A percentile compares a stretch with the other conserved stretches of the same genome.
These are phyloP conservation scores for Aphanomyces cochlioides DNA, from an alignment of 352 stramenopile species.

Conservation along the genomic window DNA sequence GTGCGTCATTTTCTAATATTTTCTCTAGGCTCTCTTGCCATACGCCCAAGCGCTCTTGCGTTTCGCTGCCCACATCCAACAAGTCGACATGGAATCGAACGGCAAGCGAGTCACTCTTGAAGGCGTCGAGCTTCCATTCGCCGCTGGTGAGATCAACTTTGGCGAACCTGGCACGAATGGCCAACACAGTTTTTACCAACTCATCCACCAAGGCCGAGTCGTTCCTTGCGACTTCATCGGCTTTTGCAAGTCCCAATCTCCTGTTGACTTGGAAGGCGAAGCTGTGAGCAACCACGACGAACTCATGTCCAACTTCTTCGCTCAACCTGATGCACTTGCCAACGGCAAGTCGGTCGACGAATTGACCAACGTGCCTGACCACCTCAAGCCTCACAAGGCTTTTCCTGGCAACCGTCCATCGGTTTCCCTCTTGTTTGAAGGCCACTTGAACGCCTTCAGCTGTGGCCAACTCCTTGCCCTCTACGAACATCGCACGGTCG, in stretches of 20 bases:
- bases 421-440: constrained; percentile 93
- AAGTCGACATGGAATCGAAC: constrained; percentile 99
- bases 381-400: constrained; percentile 92
- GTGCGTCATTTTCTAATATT: neutral
- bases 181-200: constrained; percentile 99
- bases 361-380: constrained; percentile 87
- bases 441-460: constrained; percentile 93
- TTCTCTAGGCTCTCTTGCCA: constrained; percentile 72
- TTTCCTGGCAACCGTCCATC: constrained; percentile 98
- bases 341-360: constrained; percentile 94
- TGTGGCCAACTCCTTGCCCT: constrained; percentile 95
- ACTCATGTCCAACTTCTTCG: constrained; percentile 99
- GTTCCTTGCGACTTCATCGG: constrained; percentile 99
- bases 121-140: constrained; percentile 90
- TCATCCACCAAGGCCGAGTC: constrained; percentile 97
- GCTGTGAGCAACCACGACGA: constrained; percentile 98
- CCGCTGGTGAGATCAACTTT: constrained; percentile 96
- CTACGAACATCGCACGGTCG: constrained; percentile 97
- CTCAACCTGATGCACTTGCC: constrained; percentile 97
- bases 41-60: constrained; percentile 92
- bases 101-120: constrained; percentile 96
- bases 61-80: constrained; percentile 97
- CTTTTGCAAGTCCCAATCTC: constrained; percentile 94
- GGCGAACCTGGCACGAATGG: constrained; percentile 97
- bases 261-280: constrained; percentile 68